These are phyloP conservation scores for Boletus edulis DNA, from an alignment of 768 basidiomycete genomes.

Conservation along the genomic window DNA sequence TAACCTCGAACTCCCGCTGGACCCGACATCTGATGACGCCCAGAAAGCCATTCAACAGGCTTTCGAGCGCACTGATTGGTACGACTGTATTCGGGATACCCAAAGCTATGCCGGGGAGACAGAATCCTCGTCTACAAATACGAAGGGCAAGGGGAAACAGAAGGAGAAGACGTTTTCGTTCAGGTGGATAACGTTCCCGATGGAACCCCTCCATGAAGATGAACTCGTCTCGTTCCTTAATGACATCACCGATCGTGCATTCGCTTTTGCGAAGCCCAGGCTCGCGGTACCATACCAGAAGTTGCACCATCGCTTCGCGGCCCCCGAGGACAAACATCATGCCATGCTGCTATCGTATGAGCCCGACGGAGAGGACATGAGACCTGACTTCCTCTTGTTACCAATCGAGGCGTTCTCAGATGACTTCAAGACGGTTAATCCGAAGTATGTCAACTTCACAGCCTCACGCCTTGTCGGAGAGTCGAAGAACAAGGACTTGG, in stretches of 20 bases:
- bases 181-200: background rate
- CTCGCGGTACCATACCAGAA: background rate
- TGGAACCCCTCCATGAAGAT: background rate
- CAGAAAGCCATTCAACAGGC: background rate
- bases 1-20: background rate
- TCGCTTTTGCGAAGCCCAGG: background rate
- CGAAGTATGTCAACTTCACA: background rate
- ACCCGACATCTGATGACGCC: background rate
- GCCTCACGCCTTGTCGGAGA: slow-evolving; percentile 4
- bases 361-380: slow-evolving; percentile 2
- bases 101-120: background rate
- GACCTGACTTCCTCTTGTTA: slow-evolving; percentile 14
- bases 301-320: slow-evolving; percentile 9
- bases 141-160: background rate
- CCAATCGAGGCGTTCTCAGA: slow-evolving; percentile 9
- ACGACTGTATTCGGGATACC: background rate
- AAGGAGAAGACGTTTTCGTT: slow-evolving; percentile 1
- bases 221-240: slow-evolving; percentile 9
- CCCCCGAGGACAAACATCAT: background rate
- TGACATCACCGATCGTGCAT: background rate
- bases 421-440: background rate
- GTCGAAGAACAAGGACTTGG: slow-evolving; percentile 5
- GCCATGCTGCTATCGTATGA: slow-evolving; percentile 7
- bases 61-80: background rate
- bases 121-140: background rate